Conservation (phyloP, 257 asterid species). For the Leptodermis oblonga region DNA sequence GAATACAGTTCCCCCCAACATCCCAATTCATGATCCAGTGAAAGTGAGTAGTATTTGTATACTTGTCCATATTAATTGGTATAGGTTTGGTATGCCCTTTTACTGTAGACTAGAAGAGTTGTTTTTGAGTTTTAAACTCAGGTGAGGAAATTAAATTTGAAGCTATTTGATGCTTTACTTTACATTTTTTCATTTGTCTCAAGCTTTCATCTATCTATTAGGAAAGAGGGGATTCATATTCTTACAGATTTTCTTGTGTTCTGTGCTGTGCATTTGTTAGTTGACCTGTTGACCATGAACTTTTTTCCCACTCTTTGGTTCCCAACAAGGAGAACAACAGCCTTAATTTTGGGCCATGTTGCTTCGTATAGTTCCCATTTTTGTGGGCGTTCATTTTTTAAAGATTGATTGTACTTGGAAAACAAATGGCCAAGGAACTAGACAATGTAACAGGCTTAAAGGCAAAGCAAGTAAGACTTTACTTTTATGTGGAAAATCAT, state of each 20-base stretch:
- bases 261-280: background rate
- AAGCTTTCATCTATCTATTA: background rate
- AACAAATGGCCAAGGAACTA: too few species aligned
- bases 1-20: conserved; percentile 25
- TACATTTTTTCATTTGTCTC: conserved; percentile 10
- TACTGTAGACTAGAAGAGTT: conserved; percentile 25
- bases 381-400: too few species aligned
- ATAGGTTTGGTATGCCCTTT: conserved; percentile 30
- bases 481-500: too few species aligned
- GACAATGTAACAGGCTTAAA: too few species aligned
- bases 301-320: too few species aligned
- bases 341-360: too few species aligned
- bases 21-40: conserved; percentile 12
- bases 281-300: too few species aligned
- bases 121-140: conserved; percentile 31
- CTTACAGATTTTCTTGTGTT: background rate
- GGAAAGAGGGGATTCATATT: background rate
- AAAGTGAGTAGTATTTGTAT: conserved; percentile 34
- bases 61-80: conserved; percentile 38
- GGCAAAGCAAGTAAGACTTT: too few species aligned
- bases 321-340: too few species aligned
- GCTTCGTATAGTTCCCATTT: too few species aligned
- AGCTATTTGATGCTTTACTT: conserved; percentile 13
- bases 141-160: conserved; percentile 18
- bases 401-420: too few species aligned